Percentiles rank a stretch among this genome's conserved stretches.
These are phyloP conservation scores for Zizania palustris DNA, from an alignment of 202 grass and related monocot genomes.

Conservation along the genomic window DNA sequence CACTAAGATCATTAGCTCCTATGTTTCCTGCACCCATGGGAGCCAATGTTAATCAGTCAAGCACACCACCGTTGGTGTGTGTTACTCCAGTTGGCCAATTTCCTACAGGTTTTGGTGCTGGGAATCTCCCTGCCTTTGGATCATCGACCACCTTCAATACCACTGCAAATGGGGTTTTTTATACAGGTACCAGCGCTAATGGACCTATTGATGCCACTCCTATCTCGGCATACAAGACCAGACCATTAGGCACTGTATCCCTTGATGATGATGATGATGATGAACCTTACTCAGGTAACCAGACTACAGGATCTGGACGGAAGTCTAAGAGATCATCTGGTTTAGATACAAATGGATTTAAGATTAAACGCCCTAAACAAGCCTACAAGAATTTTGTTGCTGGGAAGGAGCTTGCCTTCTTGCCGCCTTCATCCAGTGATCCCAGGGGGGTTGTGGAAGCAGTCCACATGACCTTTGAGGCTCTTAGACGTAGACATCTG, in stretches of 20 bases:
- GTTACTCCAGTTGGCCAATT: slow-evolving; percentile 68
- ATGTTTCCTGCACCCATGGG: slow-evolving; percentile 69
- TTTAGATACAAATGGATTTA: slow-evolving; percentile 50
- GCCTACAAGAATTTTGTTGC: slow-evolving; percentile 54
- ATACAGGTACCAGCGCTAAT: slow-evolving; percentile 47
- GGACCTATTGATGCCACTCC: slow-evolving; percentile 73
- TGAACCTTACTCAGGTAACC: slow-evolving; percentile 52
- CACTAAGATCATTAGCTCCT: slow-evolving; percentile 61
- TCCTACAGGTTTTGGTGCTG: slow-evolving; percentile 47
- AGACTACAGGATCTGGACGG: slow-evolving; percentile 42
- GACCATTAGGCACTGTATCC: slow-evolving; percentile 17
- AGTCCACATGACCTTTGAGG: slow-evolving; percentile 83
- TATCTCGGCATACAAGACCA: slow-evolving; percentile 73
- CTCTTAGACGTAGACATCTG: slow-evolving; percentile 76
- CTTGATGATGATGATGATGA: slow-evolving; percentile 35
- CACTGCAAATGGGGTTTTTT: slow-evolving; percentile 40
- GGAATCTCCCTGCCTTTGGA: slow-evolving; percentile 50
- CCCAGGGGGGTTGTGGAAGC: slow-evolving; percentile 75
- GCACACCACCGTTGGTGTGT: slow-evolving; percentile 67
- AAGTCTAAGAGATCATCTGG: slow-evolving; percentile 59
- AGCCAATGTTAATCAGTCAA: slow-evolving; percentile 63
- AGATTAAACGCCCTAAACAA: slow-evolving; percentile 57
- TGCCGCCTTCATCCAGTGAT: slow-evolving; percentile 50
- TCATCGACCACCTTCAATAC: slow-evolving; percentile 40
- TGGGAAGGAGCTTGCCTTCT: slow-evolving; percentile 59